phyloP scores from a whole-genome alignment of 1,139 yeast genomes.

The Yamadazyma buinensis region DNA sequence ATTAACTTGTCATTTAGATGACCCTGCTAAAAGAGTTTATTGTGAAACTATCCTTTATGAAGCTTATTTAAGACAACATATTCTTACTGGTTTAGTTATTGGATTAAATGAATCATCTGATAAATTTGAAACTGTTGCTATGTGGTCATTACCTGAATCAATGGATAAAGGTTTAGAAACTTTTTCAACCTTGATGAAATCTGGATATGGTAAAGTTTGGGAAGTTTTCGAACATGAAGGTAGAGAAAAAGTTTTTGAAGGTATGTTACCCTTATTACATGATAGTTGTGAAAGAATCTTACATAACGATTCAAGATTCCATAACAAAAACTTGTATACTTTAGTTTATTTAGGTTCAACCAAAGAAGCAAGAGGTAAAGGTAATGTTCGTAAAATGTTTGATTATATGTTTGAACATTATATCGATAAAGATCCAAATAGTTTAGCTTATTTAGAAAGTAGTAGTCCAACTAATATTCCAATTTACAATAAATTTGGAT shows the following conservation, averaged over 20 bases:
- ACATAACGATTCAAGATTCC: slow-evolving; percentile 29
- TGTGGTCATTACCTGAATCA: slow-evolving; percentile 59
- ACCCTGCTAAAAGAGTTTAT: slow-evolving; percentile 29
- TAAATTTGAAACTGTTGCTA: slow-evolving; percentile 58
- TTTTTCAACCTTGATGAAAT: slow-evolving; percentile 47
- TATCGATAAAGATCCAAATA: slow-evolving; percentile 42
- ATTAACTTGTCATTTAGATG: slow-evolving; percentile 41
- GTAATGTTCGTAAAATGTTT: slow-evolving; percentile 57
- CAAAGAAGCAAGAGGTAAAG: slow-evolving; percentile 61
- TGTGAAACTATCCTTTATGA: slow-evolving; percentile 51
- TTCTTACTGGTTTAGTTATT: slow-evolving; percentile 51
- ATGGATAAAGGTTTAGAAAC: slow-evolving; percentile 43
- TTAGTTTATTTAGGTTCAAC: slow-evolving; percentile 61
- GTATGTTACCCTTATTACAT: slow-evolving; percentile 55
- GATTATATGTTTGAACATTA: slow-evolving; percentile 51
- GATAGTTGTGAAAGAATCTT: slow-evolving; percentile 43
- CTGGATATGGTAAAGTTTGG: slow-evolving; percentile 57
- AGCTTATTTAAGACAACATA: slow-evolving; percentile 55
- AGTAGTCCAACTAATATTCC: slow-evolving; percentile 52
- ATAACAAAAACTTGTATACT: slow-evolving; percentile 45
- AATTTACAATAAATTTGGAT: slow-evolving; percentile 57
- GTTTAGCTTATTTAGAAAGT: slow-evolving; percentile 55
- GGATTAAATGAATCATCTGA: slow-evolving; percentile 43
- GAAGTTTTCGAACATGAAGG: slow-evolving; percentile 50
- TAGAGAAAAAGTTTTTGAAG: slow-evolving; percentile 50